Evolutionary conservation across 108 stramenopile genomes (phyloP).

Genomic region (Nitzschia inconspicua): DNA sequence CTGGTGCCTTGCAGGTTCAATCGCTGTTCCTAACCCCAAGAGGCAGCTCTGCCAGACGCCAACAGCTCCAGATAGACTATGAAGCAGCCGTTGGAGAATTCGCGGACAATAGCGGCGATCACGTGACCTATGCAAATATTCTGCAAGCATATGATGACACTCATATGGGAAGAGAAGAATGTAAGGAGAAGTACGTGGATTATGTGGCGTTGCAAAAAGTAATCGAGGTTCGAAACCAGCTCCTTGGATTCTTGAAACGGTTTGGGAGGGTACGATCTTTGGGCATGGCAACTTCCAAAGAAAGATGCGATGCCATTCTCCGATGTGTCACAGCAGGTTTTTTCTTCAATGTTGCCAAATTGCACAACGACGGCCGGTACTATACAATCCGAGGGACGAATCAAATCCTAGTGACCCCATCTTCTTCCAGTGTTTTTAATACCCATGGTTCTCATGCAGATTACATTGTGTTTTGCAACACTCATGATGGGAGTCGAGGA

Average conservation of each 20-base stretch:
- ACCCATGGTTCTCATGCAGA: constrained; percentile 58
- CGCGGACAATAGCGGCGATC: constrained; percentile 85
- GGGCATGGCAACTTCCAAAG: constrained; percentile 41
- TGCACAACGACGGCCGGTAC: constrained; percentile 91
- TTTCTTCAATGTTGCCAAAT: constrained; percentile 92
- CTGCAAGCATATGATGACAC: constrained; percentile 65
- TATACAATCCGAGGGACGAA: constrained; percentile 79
- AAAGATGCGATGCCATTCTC: constrained; percentile 60
- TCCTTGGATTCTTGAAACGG: constrained; percentile 60
- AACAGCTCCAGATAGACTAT: constrained; percentile 62
- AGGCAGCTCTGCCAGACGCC: constrained; percentile 33
- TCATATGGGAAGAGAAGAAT: constrained; percentile 64
- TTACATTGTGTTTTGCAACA: constrained; percentile 80
- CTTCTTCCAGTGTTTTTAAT: constrained; percentile 61
- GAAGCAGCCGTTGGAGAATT: constrained; percentile 84
- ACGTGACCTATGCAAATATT: constrained; percentile 86
- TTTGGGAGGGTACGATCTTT: constrained; percentile 42
- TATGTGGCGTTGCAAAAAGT: constrained; percentile 65
- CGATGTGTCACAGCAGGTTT: constrained; percentile 91
- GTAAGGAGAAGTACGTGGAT: constrained; percentile 79
- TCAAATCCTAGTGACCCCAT: constrained; percentile 58
- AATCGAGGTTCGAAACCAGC: constrained; percentile 72
- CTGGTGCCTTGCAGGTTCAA: constrained; percentile 82
- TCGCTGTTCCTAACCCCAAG: constrained; percentile 66
- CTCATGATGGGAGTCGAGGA: constrained; percentile 72